phyloP scores from a whole-genome alignment of 1,139 yeast genomes.

The Geotrichum fermentans region DNA sequence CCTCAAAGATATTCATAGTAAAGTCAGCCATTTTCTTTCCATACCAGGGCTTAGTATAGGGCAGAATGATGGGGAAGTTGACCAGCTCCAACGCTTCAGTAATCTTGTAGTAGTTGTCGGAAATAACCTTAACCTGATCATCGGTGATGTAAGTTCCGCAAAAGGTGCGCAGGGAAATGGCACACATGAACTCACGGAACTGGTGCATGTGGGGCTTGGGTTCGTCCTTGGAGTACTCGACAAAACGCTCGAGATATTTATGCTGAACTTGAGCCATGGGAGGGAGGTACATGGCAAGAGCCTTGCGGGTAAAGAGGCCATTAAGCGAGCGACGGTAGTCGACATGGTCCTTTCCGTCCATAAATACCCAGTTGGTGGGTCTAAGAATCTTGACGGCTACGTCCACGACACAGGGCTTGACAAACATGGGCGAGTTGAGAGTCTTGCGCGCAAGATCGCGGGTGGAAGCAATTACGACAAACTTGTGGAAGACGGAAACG shows the following conservation, averaged over 20 bases:
- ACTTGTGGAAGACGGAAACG: constrained; percentile 95
- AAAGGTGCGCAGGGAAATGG: constrained; percentile 83
- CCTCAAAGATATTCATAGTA: constrained; percentile 86
- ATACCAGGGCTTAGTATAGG: constrained; percentile 96
- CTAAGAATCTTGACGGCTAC: constrained; percentile 89
- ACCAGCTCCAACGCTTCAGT: constrained; percentile 96
- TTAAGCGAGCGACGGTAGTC: constrained; percentile 90
- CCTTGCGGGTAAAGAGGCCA: constrained; percentile 79
- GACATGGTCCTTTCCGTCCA: constrained; percentile 91
- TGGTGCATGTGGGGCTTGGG: constrained; percentile 81
- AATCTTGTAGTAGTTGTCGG: constrained; percentile 85
- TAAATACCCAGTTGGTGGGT: constrained; percentile 95
- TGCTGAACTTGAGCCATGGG: constrained; percentile 81
- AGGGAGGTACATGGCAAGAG: constrained; percentile 79
- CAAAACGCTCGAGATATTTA: constrained; percentile 63
- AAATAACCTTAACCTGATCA: constrained; percentile 76
- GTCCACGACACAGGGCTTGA: constrained; percentile 96
- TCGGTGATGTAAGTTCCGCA: constrained; percentile 94
- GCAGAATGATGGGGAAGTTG: constrained; percentile 92
- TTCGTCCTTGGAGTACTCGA: constrained; percentile 49
- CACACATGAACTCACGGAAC: constrained; percentile 94
- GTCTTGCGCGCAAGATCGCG: constrained; percentile 89
- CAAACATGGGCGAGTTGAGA: constrained; percentile 76
- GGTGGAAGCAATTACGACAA: constrained; percentile 89
- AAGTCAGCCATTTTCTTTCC: constrained; percentile 90